Conservation (phyloP, 2,329 filamentous ascomycete species). For the Sclerotinia borealis region DNA sequence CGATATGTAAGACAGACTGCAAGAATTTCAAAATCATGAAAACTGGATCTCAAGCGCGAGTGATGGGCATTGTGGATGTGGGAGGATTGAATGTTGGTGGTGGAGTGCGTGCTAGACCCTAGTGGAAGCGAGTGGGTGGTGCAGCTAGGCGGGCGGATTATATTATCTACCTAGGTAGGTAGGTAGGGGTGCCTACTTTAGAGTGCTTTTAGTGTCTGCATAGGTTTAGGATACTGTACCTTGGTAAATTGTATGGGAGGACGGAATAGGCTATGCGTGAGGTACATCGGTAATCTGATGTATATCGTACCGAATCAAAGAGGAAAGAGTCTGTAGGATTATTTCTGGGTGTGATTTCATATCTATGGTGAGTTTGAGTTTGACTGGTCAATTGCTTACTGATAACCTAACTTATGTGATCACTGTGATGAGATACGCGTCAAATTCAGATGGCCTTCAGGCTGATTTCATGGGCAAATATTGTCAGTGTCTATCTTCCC, state of each 20-base stretch:
- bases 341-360: not conserved
- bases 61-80: slow-evolving; percentile 9
- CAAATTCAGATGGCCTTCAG: not conserved
- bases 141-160: not conserved
- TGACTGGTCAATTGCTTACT: not conserved
- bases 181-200: slow-evolving; percentile 8
- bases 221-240: not conserved
- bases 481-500: not conserved
- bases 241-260: not conserved
- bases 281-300: not conserved
- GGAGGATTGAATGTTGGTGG: slow-evolving; percentile 1
- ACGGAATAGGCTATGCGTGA: not conserved
- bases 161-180: not conserved
- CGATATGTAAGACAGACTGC: not conserved
- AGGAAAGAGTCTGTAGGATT: not conserved
- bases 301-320: not conserved
- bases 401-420: not conserved
- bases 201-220: not conserved
- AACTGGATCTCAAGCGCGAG: slow-evolving; percentile 10
- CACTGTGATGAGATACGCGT: too few species aligned
- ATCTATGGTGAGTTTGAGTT: not conserved
- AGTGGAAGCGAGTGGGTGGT: not conserved
- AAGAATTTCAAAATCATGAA: slow-evolving; percentile 5
- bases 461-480: not conserved
- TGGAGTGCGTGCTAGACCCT: not conserved